Evolutionary conservation across 495 filamentous ascomycete genomes (phyloP), one percentile per base, ranked within the genome.

Genomic region (Trypethelium eluteriae): DNA sequence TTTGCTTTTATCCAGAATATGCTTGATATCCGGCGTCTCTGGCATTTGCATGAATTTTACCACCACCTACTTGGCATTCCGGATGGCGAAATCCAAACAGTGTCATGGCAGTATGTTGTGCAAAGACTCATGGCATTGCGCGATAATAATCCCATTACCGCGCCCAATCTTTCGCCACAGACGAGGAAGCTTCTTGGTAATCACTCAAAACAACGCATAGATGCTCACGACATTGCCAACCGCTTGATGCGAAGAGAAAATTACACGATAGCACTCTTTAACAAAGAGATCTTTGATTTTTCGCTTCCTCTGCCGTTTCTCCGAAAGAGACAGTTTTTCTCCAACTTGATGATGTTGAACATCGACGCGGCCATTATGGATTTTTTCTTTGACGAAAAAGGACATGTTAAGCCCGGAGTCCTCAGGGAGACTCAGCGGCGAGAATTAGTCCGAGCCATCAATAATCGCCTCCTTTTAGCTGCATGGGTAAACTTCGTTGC

Each of bases 151-250:
- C 86, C 91, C 36, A 83, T 86, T 53, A 96, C 93, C 16, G 90
- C 91, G 2, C 84, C 85, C 14, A 83, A 84, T 12, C 73, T 88
- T n/a, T 81, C 82, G 59, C 77, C 84, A 5, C 78, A 79, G 56
- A 83, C 85, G 69, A 84, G 89, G 57, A 85, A 81, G 64, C 93
- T 86, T 68, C 77, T 94, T 50, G 89, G 89, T 44, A 90, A 83
- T 69, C 91, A 93, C 70, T 96, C 94, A 25, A 96, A 97, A 76
- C 90, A 98, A 78, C 84, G 94, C 62, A 88, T 98, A 76, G 94
- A 98, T 78, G 94, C 94, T 3, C 90, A 96, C 69, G 93, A 96
- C 74, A 96, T 98, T 75, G 95, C 94, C 7, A 98, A 97, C 73
- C 87, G 94, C 59, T 76, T 98, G 62, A 98, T 98, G 94, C 88